Base-by-base conservation (phyloP, 805 yeast genomes). In the Candida endomychidarum region DNA sequence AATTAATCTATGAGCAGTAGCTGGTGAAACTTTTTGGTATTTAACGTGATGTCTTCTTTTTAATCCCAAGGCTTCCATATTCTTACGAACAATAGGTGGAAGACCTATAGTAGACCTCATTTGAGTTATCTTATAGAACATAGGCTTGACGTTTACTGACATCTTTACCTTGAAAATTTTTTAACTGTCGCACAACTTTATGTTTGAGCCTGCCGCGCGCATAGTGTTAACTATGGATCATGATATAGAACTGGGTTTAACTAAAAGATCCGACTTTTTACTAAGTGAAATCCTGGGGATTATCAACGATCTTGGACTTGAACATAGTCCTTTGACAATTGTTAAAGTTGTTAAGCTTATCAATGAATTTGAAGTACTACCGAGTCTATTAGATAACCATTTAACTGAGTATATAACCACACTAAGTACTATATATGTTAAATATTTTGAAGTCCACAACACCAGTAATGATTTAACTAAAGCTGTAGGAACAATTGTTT, bases 91-190 rank as follows among this genome's bases (percentile, higher is more conserved):
- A 30, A 70, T 63, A 41, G 80, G 76, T 9, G 96, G 95, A 53
- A 88, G 72, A 1, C 96, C 96, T 46, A 91, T 89, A 5, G 88
- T 74, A 2, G 97, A 89, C 58, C 95, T 78, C 38, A 74, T 65
- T 53, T 88, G 88, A 15, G 89, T 81, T 42, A 89, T 78, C 60
- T 84, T 80, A 53, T 69, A 70, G 41, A 44, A 59, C 41, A 35
- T 34, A 14, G 21, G 22, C 16, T 40, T 40, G 19, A 20, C 32
- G 7, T 22, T 21, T 4, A 17, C 40, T 26, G 42, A 32, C 42
- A 39, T 39, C 29, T 27, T 28, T 15, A 12, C 21, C 30, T 27
- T 32, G 12, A 10, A 17, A 34, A 25, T 11, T 16, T 34, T 34
- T 24, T 16, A 5, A 19, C 21, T 11, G 10, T 19, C 9, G 15